These are phyloP conservation scores for Trametes sanguinea DNA, from an alignment of 768 basidiomycete species.

Conservation along the genomic window DNA sequence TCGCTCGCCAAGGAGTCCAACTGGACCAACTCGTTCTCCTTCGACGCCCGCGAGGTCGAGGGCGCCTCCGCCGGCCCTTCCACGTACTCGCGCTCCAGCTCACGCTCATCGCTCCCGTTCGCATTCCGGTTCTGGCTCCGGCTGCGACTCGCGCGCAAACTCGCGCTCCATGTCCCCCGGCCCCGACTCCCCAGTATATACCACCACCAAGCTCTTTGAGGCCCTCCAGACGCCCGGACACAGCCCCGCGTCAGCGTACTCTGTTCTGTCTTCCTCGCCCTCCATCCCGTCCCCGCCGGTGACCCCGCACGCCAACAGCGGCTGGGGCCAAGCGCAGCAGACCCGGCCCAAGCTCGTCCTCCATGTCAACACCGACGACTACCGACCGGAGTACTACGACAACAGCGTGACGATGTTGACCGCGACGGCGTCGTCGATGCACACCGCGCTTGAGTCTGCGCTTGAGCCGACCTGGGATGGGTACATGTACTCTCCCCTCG, in stretches of 20 bases:
- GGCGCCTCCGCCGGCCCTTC: constrained; percentile 11
- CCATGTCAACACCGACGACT: constrained; percentile 57
- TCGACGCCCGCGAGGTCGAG: constrained; percentile 17
- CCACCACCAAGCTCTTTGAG: constrained; percentile 32
- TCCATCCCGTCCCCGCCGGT: constrained; percentile 51
- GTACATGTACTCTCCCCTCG: constrained; percentile 34
- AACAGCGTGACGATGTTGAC: constrained; percentile 47
- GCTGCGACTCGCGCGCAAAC: background rate
- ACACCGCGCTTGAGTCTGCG: constrained; percentile 70
- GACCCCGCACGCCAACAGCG: constrained; percentile 49
- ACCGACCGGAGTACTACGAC: constrained; percentile 49
- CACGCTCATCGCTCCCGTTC: background rate
- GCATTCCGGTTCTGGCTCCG: background rate
- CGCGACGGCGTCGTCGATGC: constrained; percentile 63
- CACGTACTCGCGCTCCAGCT: constrained; percentile 16
- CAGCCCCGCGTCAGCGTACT: constrained; percentile 46
- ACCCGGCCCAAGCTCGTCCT: constrained; percentile 36
- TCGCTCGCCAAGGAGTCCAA: constrained; percentile 21
- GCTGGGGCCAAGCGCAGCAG: constrained; percentile 17
- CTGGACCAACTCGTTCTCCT: constrained; percentile 24
- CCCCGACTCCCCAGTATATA: constrained; percentile 28
- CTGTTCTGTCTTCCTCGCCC: constrained; percentile 45
- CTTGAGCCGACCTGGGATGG: constrained; percentile 45
- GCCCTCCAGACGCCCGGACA: constrained; percentile 26
- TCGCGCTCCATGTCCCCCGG: constrained; percentile 26